Conservation (phyloP, 164 flowering plant genomes). For the Aristolochia fimbriata region DNA sequence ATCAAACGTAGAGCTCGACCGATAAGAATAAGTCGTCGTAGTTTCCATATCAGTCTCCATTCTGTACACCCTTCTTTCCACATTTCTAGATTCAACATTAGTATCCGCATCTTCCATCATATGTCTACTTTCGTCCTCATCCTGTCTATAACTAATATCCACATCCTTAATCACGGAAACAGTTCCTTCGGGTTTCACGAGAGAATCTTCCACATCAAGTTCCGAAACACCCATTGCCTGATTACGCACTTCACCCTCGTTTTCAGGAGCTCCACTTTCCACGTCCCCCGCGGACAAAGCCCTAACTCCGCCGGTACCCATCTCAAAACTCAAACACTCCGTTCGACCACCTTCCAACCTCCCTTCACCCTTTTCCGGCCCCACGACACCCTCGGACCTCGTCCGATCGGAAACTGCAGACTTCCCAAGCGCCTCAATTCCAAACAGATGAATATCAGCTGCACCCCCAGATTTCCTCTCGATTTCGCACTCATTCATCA, state of each 20-base stretch:
- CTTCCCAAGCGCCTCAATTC: constrained; percentile 1
- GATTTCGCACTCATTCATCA: constrained; percentile 6
- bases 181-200: constrained; percentile 11
- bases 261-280: neutral
- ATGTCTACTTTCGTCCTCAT: neutral
- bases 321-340: neutral
- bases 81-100: neutral
- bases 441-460: constrained; percentile 1
- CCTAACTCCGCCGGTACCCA: constrained; percentile 15
- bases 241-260: neutral
- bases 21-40: neutral
- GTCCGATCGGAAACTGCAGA: constrained; percentile 4
- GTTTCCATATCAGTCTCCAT: constrained; percentile 1
- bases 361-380: neutral
- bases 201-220: neutral
- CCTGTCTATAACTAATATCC: neutral
- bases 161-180: constrained; percentile 10
- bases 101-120: neutral
- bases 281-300: constrained; percentile 5
- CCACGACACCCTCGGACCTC: neutral
- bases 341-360: neutral
- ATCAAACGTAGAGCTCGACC: constrained; percentile 5
- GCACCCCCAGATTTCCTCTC: constrained; percentile 5
- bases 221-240: neutral
- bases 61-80: constrained; percentile 9